Percentiles rank a stretch among this genome's conserved stretches.
Evolutionary conservation across 2,329 filamentous ascomycete genomes (phyloP).

Genomic region (Hypocreales sp.): DNA sequence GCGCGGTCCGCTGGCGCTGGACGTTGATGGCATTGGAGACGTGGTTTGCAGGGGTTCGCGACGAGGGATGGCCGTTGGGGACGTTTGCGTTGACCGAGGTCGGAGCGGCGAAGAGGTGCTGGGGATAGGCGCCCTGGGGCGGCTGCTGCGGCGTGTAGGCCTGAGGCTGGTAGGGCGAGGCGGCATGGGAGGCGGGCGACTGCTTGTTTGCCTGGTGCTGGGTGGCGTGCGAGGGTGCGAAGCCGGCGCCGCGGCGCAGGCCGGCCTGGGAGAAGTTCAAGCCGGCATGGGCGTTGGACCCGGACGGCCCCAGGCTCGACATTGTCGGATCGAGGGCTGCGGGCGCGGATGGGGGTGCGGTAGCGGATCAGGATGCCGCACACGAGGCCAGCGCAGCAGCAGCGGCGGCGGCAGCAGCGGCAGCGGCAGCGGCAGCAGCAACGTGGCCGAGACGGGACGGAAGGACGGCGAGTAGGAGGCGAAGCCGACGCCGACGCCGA

Average conservation of each 20-base stretch:
- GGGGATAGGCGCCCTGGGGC: slow-evolving; percentile 29
- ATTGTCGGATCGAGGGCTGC: slow-evolving; percentile 20
- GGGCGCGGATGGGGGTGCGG: no score
- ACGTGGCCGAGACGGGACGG: no score
- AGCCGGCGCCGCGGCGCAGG: slow-evolving; percentile 28
- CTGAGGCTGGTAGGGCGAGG: slow-evolving; percentile 38
- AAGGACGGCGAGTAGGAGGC: no score
- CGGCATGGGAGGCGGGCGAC: slow-evolving; percentile 36
- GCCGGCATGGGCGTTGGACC: slow-evolving; percentile 35
- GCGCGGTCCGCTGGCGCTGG: slow-evolving; percentile 27
- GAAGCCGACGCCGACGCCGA: no score
- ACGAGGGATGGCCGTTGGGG: slow-evolving; percentile 25
- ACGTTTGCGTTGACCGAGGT: slow-evolving; percentile 31
- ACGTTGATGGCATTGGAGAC: slow-evolving; percentile 31
- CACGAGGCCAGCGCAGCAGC: no score
- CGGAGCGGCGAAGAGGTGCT: slow-evolving; percentile 35
- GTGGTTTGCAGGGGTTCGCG: slow-evolving; percentile 26
- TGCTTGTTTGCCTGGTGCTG: slow-evolving; percentile 38
- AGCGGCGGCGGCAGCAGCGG: no score
- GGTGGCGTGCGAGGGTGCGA: slow-evolving; percentile 30
- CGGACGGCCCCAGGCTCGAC: slow-evolving; percentile 32
- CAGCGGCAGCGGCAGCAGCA: no score
- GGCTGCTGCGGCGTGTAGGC: slow-evolving; percentile 37
- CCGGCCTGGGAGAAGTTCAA: slow-evolving; percentile 35
- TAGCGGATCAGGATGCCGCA: slow-evolving; percentile 1